Evolutionary conservation across 2,329 filamentous ascomycete species (phyloP), one percentile per base, ranked within the genome.

Genomic region (Lanzia echinophila): DNA sequence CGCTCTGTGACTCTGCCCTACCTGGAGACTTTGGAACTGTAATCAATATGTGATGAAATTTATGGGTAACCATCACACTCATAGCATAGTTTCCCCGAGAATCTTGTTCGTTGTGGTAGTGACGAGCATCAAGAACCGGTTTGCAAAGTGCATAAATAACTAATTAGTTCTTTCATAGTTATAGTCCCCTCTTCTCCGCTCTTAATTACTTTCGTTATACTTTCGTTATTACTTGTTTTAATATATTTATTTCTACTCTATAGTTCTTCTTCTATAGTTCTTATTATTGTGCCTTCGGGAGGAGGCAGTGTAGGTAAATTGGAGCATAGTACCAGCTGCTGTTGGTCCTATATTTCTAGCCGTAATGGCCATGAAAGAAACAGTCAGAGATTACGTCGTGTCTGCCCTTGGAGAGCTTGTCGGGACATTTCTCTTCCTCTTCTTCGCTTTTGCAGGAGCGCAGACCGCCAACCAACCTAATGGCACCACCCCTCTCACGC

Each of bases 391-490:
- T 54, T 72, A 76, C 55, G 48, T 72, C 47, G 68, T 77, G 48
- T 74, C 73, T 20, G 67, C 71, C 39, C 50, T 73, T 7, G 73
- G 73, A 31, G 76, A 79, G 62, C 76, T 78, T 34, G 67, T 75
- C 13, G 76, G 76, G 20, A 79, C 76, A 0, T 73, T 75, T 47
- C 56, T 70, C 53, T 66, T 65, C 50, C 55, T 65, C 49, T 55
- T 63, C 57, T 57, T 68, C 61, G 15, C 64, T 28, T 59, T 55
- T 17, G 55, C 39, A 8, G 55, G 63, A 44, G 44, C 64, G 47
- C 53, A 63, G 46, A 50, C 60, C 45, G 36, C 64, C 4, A 60
- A 62, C 13, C 53, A 48, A 19, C 32, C 43, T 33, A 44, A 55
- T 11, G 36, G 53, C 15, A 55, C 33, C 20, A 44, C 22, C 11